Evolutionary conservation across 176 grass and related monocot species (phyloP), one percentile per base, ranked within the genome.

Genomic region (Oryza glaberrima): DNA sequence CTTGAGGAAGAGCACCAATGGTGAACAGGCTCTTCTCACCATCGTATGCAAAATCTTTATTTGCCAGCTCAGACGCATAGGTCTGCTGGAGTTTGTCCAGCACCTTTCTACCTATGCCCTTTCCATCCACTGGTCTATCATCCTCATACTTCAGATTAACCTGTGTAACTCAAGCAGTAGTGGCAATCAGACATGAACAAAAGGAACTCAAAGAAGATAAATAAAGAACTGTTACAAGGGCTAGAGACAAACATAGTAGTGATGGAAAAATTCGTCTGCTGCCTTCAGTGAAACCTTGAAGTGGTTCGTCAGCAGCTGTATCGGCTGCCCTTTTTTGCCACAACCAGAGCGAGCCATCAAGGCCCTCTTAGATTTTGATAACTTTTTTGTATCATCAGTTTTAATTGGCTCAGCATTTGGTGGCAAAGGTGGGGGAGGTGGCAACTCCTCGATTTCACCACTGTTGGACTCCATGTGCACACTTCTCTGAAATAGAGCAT

Each of bases 71-170:
- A 36, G 35, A 36, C 4, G 35, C 35, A 36, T 95, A 98, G 0
- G 93, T 95, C 68, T 98, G 93, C 8, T 93, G 80, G 4, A 98
- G 81, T 67, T 92, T 98, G 10, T 98, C 95, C 0, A 98, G 92
- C 1, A 98, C 93, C 64, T 80, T 90, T 30, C 95, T 83, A 0
- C 95, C 93, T 1, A 86, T 69, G 0, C 93, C 95, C 81, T 98
- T 98, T 3, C 95, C 89, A 70, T 98, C 95, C 16, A 93, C 93
- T 1, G 93, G 93, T 5, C 89, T 77, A 40, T 98, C 87, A 87
- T 98, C 95, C 70, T 98, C 95, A 48, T 95, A 95, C 79, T 98
- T 98, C 4, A 98, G 35, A 56, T 78, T 82, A 67, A 98, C 95
- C 95, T 98, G 56, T 19, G 52, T 48, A 25, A 78, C 22, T 41